Evolutionary conservation across 805 yeast genomes (phyloP).

Genomic region (Kuraishia cidri): DNA sequence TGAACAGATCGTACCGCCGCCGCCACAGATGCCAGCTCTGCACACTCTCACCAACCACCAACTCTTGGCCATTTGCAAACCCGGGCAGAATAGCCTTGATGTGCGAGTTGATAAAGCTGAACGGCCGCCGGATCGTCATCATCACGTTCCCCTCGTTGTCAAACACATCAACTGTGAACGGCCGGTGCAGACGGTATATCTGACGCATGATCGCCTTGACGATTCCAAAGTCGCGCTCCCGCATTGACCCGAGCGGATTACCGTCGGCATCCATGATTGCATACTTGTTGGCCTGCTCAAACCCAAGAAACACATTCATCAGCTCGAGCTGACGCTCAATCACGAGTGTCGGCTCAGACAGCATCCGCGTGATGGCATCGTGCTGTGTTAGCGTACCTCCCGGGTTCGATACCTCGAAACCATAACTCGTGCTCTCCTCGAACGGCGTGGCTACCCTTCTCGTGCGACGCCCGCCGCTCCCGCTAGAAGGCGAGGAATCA

Average conservation of each 20-base stretch:
- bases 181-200: conserved; percentile 76
- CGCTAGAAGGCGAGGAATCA: too few relatives aligned
- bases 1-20: conserved; percentile 75
- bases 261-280: conserved; percentile 68
- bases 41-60: conserved; percentile 71
- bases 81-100: conserved; percentile 63
- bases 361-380: conserved; percentile 53
- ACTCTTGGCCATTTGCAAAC: conserved; percentile 28
- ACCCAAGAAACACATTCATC: conserved; percentile 81
- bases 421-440: too few relatives aligned
- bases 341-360: conserved; percentile 76
- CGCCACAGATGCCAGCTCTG: conserved; percentile 97
- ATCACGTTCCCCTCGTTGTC: conserved; percentile 53
- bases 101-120: conserved; percentile 83
- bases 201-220: conserved; percentile 72
- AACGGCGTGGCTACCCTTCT: too few relatives aligned
- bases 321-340: conserved; percentile 84
- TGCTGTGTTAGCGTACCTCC: conserved; percentile 42
- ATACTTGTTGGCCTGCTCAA: conserved; percentile 85
- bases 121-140: conserved; percentile 70
- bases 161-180: conserved; percentile 67
- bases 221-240: conserved; percentile 72
- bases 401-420: too few relatives aligned
- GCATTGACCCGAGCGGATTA: conserved; percentile 66
- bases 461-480: too few relatives aligned